A percentile compares a stretch with the other conserved stretches of the same genome.
phyloP scores from a whole-genome alignment of 2,329 filamentous ascomycete genomes.

The Colletotrichum simmondsii region DNA sequence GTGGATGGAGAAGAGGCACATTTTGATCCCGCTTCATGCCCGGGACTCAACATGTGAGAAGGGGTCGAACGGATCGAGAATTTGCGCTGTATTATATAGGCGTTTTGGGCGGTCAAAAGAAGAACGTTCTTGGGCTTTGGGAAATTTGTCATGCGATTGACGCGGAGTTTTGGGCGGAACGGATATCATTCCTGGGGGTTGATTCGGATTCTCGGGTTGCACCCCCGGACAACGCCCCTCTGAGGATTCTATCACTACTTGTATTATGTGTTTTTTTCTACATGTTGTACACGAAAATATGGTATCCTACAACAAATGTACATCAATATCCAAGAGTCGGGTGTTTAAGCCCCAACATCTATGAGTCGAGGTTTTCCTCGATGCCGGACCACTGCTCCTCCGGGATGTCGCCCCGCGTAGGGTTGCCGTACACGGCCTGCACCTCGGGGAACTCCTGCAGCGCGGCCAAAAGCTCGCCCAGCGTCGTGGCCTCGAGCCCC shows the following conservation, averaged over 20 bases:
- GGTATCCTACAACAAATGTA: background rate
- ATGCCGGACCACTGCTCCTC: conserved; percentile 67
- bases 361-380: conserved; percentile 55
- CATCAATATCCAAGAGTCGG: background rate
- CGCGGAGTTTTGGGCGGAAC: conserved; percentile 25
- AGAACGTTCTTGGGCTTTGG: conserved; percentile 17
- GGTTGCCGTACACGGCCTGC: conserved; percentile 83
- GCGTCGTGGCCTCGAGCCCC: conserved; percentile 61
- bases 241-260: conserved; percentile 10
- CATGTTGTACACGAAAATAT: conserved; percentile 23
- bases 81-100: conserved; percentile 26
- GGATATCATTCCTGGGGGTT: conserved; percentile 2
- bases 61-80: too few species aligned
- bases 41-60: background rate
- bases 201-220: background rate
- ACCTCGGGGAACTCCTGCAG: conserved; percentile 78
- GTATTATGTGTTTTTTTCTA: conserved; percentile 26
- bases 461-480: conserved; percentile 69
- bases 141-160: conserved; percentile 14
- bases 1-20: background rate
- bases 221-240: conserved; percentile 26
- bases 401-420: conserved; percentile 58
- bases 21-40: background rate
- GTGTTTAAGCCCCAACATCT: background rate
- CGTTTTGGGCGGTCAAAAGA: conserved; percentile 31